Evolutionary conservation across 106 monocot species (phyloP), one percentile per base, ranked within the genome.

Genomic region (Dactylorhiza incarnata): DNA sequence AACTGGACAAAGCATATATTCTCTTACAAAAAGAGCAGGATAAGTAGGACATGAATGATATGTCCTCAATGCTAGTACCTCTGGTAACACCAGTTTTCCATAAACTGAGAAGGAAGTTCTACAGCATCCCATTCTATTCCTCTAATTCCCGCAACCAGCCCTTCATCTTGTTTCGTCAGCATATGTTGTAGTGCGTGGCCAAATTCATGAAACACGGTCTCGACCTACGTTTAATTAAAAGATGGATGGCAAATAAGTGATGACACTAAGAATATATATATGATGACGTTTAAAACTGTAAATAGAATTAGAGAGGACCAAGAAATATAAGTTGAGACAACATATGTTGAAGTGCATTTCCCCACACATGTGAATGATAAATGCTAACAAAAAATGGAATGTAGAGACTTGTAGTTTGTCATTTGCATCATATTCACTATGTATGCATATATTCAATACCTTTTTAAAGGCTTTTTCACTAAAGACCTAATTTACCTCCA

Each of bases 71-170:
- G 15, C 2, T 44, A 45, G 61, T 84, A 99, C 97, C 89, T 94
- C n/a, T 99, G 91, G 74, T 99, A 94, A 85, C 97, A 99, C 97
- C 97, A 99, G 65, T 99, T 99, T 59, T 99, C 97, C 97, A 99
- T 99, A 73, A 99, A 99, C 56, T 99, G 97, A 55, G 97, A 99
- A 69, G 97, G 97, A 16, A 99, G 77, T 49, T 99, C 94, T 74
- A 99, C 94, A 68, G 97, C 97, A 94, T 99, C 97, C 97, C 97
- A 94, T 77, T 99, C 97, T 68, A 99, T 86, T 23, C 94, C 94
- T 6, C 94, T 89, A 83, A 99, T 99, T 52, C 97, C 97, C 74
- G 97, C 87, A 23, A 99, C 94, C 62, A 99, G 78, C 22, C 94
- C 89, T 78, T 99, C 97, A 83, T 99, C 97, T 85, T 99, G 97